A percentile compares a stretch with the other conserved stretches of the same genome.
Evolutionary conservation across 1,284 basidiomycete genomes (phyloP).

Genomic region (Megacollybia platyphylla): DNA sequence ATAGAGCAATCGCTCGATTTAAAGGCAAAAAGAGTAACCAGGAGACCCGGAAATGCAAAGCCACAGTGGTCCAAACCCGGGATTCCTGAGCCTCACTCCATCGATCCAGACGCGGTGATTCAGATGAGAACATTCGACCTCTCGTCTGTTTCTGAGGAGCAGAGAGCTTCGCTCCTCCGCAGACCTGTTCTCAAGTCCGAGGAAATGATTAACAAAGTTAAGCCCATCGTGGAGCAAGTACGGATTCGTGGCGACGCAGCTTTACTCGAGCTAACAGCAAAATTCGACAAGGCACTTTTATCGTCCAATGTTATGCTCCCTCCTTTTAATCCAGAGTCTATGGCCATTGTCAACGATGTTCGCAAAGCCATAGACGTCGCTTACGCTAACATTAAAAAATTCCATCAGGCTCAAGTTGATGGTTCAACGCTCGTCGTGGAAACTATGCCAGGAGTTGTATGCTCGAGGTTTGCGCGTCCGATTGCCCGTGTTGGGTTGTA

Average conservation of each 20-base stretch:
- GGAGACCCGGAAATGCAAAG: slow-evolving; percentile 91
- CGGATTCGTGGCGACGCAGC: slow-evolving; percentile 79
- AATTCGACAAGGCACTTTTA: slow-evolving; percentile 79
- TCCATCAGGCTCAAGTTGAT: slow-evolving; percentile 80
- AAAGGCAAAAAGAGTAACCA: slow-evolving; percentile 82
- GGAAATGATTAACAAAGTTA: slow-evolving; percentile 92
- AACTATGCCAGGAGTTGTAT: slow-evolving; percentile 96
- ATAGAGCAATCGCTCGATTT: slow-evolving; percentile 78
- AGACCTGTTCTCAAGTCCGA: slow-evolving; percentile 88
- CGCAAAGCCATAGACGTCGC: slow-evolving; percentile 83
- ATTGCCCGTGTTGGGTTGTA: slow-evolving; percentile 95
- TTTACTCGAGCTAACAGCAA: slow-evolving; percentile 81
- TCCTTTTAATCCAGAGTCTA: slow-evolving; percentile 50
- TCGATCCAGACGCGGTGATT: slow-evolving; percentile 35
- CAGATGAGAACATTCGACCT: slow-evolving; percentile 69
- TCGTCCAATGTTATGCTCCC: slow-evolving; percentile 50
- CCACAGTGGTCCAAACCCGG: slow-evolving; percentile 53
- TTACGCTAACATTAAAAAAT: slow-evolving; percentile 85
- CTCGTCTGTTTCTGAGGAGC: slow-evolving; percentile 34
- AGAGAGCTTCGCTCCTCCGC: slow-evolving; percentile 64
- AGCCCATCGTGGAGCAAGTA: slow-evolving; percentile 88
- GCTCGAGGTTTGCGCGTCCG: slow-evolving; percentile 86
- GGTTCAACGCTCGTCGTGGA: slow-evolving; percentile 72
- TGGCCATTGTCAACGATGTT: slow-evolving; percentile 51
- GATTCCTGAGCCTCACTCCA: slow-evolving; percentile 12